Conservation (phyloP, 2,329 filamentous ascomycete genomes). For the Sarocladiaceae sp. region DNA sequence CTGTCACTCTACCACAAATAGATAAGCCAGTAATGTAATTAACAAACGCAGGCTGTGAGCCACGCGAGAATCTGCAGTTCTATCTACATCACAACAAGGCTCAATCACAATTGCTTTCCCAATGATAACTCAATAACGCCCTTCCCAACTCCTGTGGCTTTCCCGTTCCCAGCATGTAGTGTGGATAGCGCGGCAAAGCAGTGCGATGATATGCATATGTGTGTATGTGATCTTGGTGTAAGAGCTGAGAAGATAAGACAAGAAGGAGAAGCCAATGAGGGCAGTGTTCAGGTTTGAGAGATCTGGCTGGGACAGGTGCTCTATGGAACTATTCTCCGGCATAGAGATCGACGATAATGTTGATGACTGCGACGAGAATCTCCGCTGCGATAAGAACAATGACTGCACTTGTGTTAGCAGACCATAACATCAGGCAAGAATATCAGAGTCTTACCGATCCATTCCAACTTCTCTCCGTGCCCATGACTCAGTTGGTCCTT, state of each 20-base stretch:
- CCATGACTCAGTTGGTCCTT: conserved; percentile 92
- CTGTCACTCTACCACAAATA: no score
- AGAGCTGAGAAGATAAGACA: background rate
- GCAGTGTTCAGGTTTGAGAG: no score
- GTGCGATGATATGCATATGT: no score
- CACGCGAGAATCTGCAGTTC: background rate
- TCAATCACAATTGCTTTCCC: background rate
- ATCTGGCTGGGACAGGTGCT: background rate
- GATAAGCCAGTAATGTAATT: no score
- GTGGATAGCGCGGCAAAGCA: no score
- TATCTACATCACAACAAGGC: background rate
- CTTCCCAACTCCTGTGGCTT: background rate
- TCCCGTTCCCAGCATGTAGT: no score
- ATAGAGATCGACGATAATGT: conserved; percentile 92
- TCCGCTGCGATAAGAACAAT: conserved; percentile 95
- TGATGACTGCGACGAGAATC: conserved; percentile 86
- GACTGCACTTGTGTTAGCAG: conserved; percentile 50
- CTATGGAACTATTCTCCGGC: conserved; percentile 32
- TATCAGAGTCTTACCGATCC: conserved; percentile 86
- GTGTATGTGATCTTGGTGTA: no score
- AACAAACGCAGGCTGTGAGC: background rate
- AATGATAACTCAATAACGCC: background rate
- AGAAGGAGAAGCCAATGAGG: background rate
- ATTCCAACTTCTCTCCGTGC: conserved; percentile 83
- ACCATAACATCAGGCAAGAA: no score